Conservation (phyloP, 2,329 filamentous ascomycete genomes). For the Clarireedia monteithiana region DNA sequence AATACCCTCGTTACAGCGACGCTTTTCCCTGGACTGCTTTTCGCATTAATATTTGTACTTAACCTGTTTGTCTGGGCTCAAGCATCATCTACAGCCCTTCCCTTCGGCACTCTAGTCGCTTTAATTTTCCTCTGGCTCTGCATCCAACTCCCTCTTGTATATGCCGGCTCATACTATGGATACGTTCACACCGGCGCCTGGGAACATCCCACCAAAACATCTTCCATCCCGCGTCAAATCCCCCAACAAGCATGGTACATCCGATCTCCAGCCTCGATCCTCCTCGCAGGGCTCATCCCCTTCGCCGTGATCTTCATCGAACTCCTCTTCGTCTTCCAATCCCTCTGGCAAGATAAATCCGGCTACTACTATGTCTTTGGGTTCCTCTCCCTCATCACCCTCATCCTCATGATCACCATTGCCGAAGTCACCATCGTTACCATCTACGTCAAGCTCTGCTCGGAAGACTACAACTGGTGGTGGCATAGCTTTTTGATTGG, state of each 20-base stretch:
- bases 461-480: constrained; percentile 88
- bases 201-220: constrained; percentile 77
- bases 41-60: constrained; percentile 66
- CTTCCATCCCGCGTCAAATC: constrained; percentile 62
- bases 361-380: constrained; percentile 91
- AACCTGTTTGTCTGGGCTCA: constrained; percentile 90
- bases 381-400: constrained; percentile 67
- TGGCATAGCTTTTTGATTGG: constrained; percentile 82
- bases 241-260: constrained; percentile 70
- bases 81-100: constrained; percentile 79
- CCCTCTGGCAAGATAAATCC: constrained; percentile 82
- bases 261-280: constrained; percentile 50
- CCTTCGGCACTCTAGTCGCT: constrained; percentile 68
- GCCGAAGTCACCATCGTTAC: constrained; percentile 78
- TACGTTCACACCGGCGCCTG: constrained; percentile 60
- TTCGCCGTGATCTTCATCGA: constrained; percentile 88
- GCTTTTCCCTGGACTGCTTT: constrained; percentile 72
- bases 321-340: constrained; percentile 79
- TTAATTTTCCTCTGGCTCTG: constrained; percentile 74
- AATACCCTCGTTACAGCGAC: constrained; percentile 72
- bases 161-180: constrained; percentile 71
- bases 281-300: constrained; percentile 70
- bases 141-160: constrained; percentile 79
- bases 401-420: constrained; percentile 67
- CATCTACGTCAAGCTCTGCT: constrained; percentile 74